A percentile compares a stretch with the other conserved stretches of the same genome.
Evolutionary conservation across 1,284 basidiomycete genomes (phyloP).

Genomic region (Porodaedalea pini): DNA sequence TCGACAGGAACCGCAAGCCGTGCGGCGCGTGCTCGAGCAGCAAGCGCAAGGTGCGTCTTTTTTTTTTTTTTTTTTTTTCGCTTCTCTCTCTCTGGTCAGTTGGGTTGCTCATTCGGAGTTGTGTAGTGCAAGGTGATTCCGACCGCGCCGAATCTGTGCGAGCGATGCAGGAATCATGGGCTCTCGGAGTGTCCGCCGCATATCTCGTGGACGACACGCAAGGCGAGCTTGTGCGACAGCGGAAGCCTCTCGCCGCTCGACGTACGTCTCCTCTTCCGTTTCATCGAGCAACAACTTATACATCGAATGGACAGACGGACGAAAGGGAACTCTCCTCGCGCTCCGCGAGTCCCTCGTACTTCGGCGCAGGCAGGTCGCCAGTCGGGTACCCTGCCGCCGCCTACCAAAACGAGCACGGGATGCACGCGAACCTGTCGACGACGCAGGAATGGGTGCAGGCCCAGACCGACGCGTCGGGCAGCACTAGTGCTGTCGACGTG

Average conservation of each 20-base stretch:
- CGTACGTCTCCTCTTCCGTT: not conserved
- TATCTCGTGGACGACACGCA: conserved; percentile 14
- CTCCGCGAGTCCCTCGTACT: conserved; percentile 10
- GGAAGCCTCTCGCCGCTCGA: conserved; percentile 16
- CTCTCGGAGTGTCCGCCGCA: conserved; percentile 15
- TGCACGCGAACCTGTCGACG: not conserved
- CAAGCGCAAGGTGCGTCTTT: conserved; percentile 15
- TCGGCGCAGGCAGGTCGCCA: not conserved
- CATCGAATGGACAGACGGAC: not conserved
- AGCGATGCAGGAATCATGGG: conserved; percentile 15
- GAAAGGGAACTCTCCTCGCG: conserved; percentile 11
- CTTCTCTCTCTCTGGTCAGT: too few species aligned
- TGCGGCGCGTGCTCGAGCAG: conserved; percentile 16
- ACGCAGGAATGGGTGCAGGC: conserved; percentile 3
- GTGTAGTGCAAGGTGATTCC: conserved; percentile 17
- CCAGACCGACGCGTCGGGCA: not conserved
- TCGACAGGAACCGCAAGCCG: conserved; percentile 16
- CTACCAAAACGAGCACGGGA: not conserved
- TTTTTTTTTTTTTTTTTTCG: not conserved
- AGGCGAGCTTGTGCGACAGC: conserved; percentile 8
- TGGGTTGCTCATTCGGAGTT: too few species aligned
- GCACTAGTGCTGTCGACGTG: not conserved
- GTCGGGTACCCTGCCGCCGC: not conserved
- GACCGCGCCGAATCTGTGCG: conserved; percentile 11
- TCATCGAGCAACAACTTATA: not conserved